These are phyloP conservation scores for Exophiala alcalophila DNA, from an alignment of 2,329 filamentous ascomycete genomes.

Conservation along the genomic window DNA sequence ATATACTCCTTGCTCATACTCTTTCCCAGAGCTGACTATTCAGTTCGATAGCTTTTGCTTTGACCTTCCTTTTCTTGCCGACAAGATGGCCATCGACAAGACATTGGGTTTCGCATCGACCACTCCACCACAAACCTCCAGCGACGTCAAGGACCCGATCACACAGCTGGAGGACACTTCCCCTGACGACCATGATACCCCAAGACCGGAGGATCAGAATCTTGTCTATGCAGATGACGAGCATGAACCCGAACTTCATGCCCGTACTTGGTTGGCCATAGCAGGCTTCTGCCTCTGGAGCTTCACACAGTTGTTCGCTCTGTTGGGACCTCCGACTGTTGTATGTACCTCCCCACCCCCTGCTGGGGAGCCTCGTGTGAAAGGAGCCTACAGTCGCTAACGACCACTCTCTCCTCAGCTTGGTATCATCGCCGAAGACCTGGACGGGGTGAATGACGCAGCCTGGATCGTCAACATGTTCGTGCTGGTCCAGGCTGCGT, in stretches of 20 bases:
- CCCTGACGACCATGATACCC: neutral
- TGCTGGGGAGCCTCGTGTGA: too few relatives aligned
- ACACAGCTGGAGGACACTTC: constrained; percentile 1
- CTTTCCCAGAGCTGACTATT: too few relatives aligned
- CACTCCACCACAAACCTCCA: too few relatives aligned
- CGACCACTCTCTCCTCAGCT: neutral
- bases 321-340: constrained; percentile 9
- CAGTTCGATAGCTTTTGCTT: too few relatives aligned
- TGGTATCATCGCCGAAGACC: constrained; percentile 3
- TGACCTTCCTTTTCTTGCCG: too few relatives aligned
- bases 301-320: constrained; percentile 10
- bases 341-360: too few relatives aligned
- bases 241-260: constrained; percentile 9
- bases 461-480: constrained; percentile 15
- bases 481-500: constrained; percentile 12
- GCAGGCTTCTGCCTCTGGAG: constrained; percentile 9
- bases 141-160: too few relatives aligned
- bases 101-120: too few relatives aligned
- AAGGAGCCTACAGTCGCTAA: too few relatives aligned
- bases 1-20: too few relatives aligned
- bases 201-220: neutral
- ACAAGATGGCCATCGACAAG: too few relatives aligned
- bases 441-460: neutral
- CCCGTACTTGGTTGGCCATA: constrained; percentile 14
- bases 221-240: constrained; percentile 2